Evolutionary conservation across 257 asterid genomes (phyloP), one percentile per base, ranked within the genome.

Genomic region (Gentiana macrophylla): DNA sequence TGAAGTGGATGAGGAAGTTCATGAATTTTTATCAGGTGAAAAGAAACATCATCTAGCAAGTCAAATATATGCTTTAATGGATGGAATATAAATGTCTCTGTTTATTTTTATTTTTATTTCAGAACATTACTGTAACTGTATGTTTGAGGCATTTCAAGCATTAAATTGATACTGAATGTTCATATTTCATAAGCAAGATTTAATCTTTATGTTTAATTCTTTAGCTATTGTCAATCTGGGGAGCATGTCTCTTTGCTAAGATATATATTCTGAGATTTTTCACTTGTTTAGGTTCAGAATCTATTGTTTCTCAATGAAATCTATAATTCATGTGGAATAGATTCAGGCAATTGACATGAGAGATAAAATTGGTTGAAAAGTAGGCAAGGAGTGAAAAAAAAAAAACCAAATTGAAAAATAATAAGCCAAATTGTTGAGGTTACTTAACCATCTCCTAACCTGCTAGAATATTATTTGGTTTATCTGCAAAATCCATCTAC

Each of bases 381-480:
- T 89, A 81, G 97, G 95, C 77, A 70, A 57, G 50, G 48, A 49
- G 61, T 47, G 36, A 73, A 61, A 60, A 56, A 57, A 61, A 62
- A 67, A 46, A 33, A 24, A 24, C 1, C 24, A 24, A 67, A 54
- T 63, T 70, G 12, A 62, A n/a, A 38, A n/a, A 7, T 33, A 59
- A 62, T 62, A 57, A 67, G 68, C 41, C 62, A 15, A 53, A 73
- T 49, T 12, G 55, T 65, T 63, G 58, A 59, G 60, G 65, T 62
- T 49, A 86, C 91, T 86, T 84, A 83, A 81, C 77, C 78, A 72
- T 64, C 72, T 78, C 94, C 95, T 85, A 85, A 83, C 79, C 79
- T 55, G 47, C 49, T 62, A 71, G 70, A 80, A 67, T 72, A 64
- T 69, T 55, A 24, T 68, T 67, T 61, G 61, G 48, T 49, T 72